Conservation (phyloP, 2,329 filamentous ascomycete genomes). For the Botryotinia narcissicola region DNA sequence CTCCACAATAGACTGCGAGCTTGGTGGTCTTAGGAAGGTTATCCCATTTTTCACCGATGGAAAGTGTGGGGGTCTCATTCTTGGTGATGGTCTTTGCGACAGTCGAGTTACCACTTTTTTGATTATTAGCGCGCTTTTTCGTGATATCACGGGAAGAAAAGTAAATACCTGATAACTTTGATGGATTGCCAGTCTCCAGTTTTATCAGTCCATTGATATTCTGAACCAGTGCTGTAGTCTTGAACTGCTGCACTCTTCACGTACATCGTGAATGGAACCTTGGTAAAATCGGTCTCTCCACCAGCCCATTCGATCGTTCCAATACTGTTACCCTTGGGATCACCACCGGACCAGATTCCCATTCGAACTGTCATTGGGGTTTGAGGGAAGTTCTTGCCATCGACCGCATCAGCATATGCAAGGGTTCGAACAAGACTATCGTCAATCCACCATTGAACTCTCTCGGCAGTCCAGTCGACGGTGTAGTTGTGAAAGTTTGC, state of each 20-base stretch:
- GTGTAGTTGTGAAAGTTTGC: slow-evolving; percentile 67
- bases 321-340: slow-evolving; percentile 49
- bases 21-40: slow-evolving; percentile 51
- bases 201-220: slow-evolving; percentile 63
- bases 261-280: slow-evolving; percentile 71
- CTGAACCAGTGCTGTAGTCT: slow-evolving; percentile 58
- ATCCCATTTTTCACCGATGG: slow-evolving; percentile 53
- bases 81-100: slow-evolving; percentile 45
- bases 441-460: slow-evolving; percentile 69
- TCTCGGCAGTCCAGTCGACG: slow-evolving; percentile 66
- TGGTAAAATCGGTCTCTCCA: slow-evolving; percentile 62
- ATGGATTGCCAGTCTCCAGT: slow-evolving; percentile 64
- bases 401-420: slow-evolving; percentile 58
- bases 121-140: slow-evolving; percentile 27
- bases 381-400: slow-evolving; percentile 66
- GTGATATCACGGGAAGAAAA: not conserved
- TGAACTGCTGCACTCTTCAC: slow-evolving; percentile 60
- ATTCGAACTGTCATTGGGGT: slow-evolving; percentile 71
- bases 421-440: slow-evolving; percentile 62
- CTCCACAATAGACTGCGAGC: slow-evolving; percentile 52
- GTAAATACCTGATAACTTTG: slow-evolving; percentile 50
- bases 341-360: slow-evolving; percentile 64
- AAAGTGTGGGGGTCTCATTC: slow-evolving; percentile 39
- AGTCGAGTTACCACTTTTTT: slow-evolving; percentile 55
- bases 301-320: slow-evolving; percentile 69